Conservation (phyloP, 2,329 filamentous ascomycete genomes). For the Coniochaeta ligniaria region DNA sequence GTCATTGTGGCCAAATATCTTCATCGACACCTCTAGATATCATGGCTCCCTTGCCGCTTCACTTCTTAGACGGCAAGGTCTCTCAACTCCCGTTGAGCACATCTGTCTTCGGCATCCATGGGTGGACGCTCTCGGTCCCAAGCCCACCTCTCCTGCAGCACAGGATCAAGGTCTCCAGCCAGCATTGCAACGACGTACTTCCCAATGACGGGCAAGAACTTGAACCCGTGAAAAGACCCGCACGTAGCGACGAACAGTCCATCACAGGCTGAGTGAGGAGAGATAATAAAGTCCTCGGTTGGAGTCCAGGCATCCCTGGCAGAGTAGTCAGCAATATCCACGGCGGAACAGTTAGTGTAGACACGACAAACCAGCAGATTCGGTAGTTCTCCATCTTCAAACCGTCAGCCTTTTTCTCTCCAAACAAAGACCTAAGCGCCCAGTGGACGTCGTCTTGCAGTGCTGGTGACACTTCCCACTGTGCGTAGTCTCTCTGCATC, state of each 20-base stretch:
- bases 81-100: background rate
- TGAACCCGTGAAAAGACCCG: slow-evolving; percentile 61
- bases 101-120: background rate
- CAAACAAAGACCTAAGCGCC: slow-evolving; percentile 52
- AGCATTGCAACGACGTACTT: slow-evolving; percentile 54
- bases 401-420: slow-evolving; percentile 40
- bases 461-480: slow-evolving; percentile 51
- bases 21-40: background rate
- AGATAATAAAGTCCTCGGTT: slow-evolving; percentile 55
- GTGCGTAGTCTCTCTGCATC: slow-evolving; percentile 46
- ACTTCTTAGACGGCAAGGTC: background rate
- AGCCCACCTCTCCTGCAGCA: slow-evolving; percentile 41
- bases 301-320: slow-evolving; percentile 58
- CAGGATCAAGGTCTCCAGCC: slow-evolving; percentile 33
- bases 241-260: slow-evolving; percentile 57
- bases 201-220: slow-evolving; percentile 59
- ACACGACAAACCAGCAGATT: slow-evolving; percentile 54
- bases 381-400: slow-evolving; percentile 57
- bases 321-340: background rate
- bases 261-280: slow-evolving; percentile 40
- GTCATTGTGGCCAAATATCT: background rate
- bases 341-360: background rate
- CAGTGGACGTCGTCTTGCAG: slow-evolving; percentile 53
- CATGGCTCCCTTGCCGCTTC: background rate
- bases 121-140: slow-evolving; percentile 51